Conservation (phyloP, 768 basidiomycete genomes). For the Paxillus ammoniavirescens region DNA sequence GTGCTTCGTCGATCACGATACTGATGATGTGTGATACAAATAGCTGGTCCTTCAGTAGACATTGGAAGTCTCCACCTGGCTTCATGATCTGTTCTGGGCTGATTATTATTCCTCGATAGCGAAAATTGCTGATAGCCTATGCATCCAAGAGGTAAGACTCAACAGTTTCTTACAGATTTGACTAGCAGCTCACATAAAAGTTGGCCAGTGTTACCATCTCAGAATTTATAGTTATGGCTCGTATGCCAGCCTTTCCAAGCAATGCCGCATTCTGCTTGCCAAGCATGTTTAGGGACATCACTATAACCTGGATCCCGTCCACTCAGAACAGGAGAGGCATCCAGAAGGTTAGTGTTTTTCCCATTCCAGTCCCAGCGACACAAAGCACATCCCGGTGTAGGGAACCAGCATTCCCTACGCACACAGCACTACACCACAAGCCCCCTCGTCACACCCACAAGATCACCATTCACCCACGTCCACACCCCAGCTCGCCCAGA, state of each 20-base stretch:
- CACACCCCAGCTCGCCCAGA: no score
- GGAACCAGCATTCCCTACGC: no score
- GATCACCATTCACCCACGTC: no score
- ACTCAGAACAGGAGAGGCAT: constrained; percentile 27
- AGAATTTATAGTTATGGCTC: constrained; percentile 16
- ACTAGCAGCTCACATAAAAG: constrained; percentile 10
- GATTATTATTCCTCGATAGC: constrained; percentile 3
- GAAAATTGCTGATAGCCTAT: constrained; percentile 3
- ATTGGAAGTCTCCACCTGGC: constrained; percentile 6
- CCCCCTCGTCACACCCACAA: no score
- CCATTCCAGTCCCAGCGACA: constrained; percentile 28
- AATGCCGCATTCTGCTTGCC: constrained; percentile 17
- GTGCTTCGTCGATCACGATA: constrained; percentile 23
- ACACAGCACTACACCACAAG: no score
- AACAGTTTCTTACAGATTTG: not conserved
- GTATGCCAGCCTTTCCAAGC: constrained; percentile 12
- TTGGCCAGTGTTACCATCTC: constrained; percentile 15
- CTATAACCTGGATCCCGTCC: constrained; percentile 19
- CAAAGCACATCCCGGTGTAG: constrained; percentile 24
- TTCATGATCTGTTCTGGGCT: constrained; percentile 13
- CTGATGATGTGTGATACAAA: constrained; percentile 11
- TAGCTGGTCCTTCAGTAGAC: constrained; percentile 7
- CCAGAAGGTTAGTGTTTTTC: constrained; percentile 34
- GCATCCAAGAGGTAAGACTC: not conserved
- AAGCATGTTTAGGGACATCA: constrained; percentile 27